phyloP scores from a whole-genome alignment of 306 rosid species.

The Arachis stenosperma region DNA sequence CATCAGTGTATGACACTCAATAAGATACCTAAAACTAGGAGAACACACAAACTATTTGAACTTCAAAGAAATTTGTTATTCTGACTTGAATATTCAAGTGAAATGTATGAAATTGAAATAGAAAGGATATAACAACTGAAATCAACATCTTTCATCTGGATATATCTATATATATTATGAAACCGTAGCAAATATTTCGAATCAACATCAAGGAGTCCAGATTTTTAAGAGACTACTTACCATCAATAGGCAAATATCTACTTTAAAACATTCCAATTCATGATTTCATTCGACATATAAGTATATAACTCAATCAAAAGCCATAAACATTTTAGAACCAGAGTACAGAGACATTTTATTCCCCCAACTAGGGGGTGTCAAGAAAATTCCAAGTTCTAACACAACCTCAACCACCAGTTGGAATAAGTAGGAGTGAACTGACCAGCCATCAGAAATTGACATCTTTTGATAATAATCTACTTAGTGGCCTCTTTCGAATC shows the following conservation, averaged over 20 bases:
- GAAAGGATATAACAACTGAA: too few species aligned
- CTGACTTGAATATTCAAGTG: too few species aligned
- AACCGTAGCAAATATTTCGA: too few species aligned
- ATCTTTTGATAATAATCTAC: conserved; percentile 16
- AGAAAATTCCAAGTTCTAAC: background rate
- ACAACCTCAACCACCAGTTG: background rate
- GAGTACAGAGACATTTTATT: conserved; percentile 5
- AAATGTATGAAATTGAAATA: too few species aligned
- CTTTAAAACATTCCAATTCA: conserved; percentile 7
- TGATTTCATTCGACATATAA: background rate
- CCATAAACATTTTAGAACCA: conserved; percentile 24
- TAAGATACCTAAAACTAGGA: too few species aligned
- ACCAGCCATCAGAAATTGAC: background rate
- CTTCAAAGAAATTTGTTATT: too few species aligned
- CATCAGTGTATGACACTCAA: too few species aligned
- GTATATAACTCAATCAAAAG: background rate
- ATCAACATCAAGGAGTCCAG: too few species aligned
- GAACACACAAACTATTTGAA: too few species aligned
- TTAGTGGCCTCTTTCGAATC: conserved; percentile 83
- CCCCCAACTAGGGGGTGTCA: conserved; percentile 5
- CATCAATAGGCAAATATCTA: background rate
- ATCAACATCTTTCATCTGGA: too few species aligned
- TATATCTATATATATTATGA: too few species aligned
- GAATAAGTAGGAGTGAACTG: conserved; percentile 1
- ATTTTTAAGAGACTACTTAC: background rate